Evolutionary conservation across 1,284 basidiomycete species (phyloP).

Genomic region (Trichosporon inkin): DNA sequence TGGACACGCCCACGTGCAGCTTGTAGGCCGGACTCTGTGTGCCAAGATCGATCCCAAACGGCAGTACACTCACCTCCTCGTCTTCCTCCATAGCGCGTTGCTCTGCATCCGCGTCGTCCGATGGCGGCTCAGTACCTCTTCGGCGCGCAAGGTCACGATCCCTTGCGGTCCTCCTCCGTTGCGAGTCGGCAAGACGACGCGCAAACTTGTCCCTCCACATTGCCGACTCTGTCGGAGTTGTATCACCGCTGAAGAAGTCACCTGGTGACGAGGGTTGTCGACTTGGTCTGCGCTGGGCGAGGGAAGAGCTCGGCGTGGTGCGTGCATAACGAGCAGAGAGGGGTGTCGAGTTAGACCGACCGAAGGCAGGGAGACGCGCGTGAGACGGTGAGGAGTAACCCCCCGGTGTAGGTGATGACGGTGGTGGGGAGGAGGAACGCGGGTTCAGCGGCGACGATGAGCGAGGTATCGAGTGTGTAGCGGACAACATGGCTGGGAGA

Average conservation of each 20-base stretch:
- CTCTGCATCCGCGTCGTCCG: constrained; percentile 31
- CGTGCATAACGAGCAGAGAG: constrained; percentile 23
- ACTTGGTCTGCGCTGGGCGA: not conserved
- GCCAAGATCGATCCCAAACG: not conserved
- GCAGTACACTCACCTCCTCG: constrained; percentile 37
- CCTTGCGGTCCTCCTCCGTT: constrained; percentile 28
- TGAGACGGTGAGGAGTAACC: constrained; percentile 9
- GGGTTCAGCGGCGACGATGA: constrained; percentile 43
- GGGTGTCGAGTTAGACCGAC: not conserved
- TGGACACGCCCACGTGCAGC: not conserved
- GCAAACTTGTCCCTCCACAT: constrained; percentile 41
- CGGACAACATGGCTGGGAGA: constrained; percentile 17
- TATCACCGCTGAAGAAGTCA: constrained; percentile 36
- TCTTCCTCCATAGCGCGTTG: constrained; percentile 41
- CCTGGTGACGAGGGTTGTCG: not conserved
- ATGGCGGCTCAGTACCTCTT: constrained; percentile 22
- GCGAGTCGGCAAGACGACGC: constrained; percentile 35
- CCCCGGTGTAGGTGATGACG: constrained; percentile 26
- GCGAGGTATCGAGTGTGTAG: constrained; percentile 15
- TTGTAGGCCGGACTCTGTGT: not conserved
- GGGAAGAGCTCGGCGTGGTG: constrained; percentile 8
- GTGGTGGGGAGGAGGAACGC: constrained; percentile 25
- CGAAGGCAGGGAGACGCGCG: constrained; percentile 8
- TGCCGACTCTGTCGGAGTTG: constrained; percentile 37
- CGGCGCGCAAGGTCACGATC: constrained; percentile 30